Evolutionary conservation across 805 yeast genomes (phyloP), one percentile per base, ranked within the genome.

Genomic region (Candida cerambycidarum): DNA sequence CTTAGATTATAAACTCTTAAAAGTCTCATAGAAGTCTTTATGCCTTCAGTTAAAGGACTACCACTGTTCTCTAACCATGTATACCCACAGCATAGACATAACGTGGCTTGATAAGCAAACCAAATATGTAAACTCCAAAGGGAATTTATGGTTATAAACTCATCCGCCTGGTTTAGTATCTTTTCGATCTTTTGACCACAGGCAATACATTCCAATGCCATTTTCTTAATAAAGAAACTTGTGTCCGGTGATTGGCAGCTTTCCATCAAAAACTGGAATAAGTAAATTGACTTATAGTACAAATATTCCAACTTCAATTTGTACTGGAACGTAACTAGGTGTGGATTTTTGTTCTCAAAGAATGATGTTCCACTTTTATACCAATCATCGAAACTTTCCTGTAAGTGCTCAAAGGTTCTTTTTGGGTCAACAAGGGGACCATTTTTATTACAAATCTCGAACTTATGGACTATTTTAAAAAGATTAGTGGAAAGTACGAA

Each of bases 111-210:
- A 14, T 31, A 32, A 4, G 31, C 42, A 32, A 15, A 39, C 14
- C 21, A 13, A 7, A 39, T 8, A 32, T 39, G 42, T 5, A 18
- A 24, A 32, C 42, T 39, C 29, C 31, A 39, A 23, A 39, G 23
- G 5, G 27, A 7, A 16, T 39, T 39, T 3, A 31, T n/a, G 16
- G 30, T 23, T 3, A 34, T 24, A 21, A 11, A 21, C 4, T 34
- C 9, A 17, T 34, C 38, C 3, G 38, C 17, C n/a, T 39, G 18
- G 10, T 23, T 28, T 8, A 36, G n/a, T 8, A 27, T 5, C 17
- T 16, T 25, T 9, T 24, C 12, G 4, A 31, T 19, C 10, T 23
- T 24, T 3, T 23, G 10, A 5, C 30, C 31, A 31, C 10, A 24
- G 5, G 12, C 23, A 7, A 39, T 25, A 25, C 42, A 39, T 10